Conservation (phyloP, 768 basidiomycete species). For the Clathrus columnatus region DNA sequence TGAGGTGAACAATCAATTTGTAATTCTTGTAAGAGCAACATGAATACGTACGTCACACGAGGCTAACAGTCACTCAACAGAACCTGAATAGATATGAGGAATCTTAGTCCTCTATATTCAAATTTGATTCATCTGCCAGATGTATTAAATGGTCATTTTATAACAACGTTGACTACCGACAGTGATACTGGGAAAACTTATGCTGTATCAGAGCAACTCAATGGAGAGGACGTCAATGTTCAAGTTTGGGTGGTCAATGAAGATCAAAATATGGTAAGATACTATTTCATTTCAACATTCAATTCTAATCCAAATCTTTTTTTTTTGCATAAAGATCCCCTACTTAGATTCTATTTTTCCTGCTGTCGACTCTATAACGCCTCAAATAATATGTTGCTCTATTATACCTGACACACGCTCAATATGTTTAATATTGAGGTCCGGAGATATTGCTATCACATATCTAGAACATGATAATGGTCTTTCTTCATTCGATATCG, state of each 20-base stretch:
- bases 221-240: slow-evolving; percentile 45
- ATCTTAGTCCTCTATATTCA: background rate
- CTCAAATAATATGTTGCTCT: slow-evolving; percentile 54
- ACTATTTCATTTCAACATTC: no score
- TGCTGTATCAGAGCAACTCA: slow-evolving; percentile 42
- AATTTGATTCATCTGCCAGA: background rate
- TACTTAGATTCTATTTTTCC: background rate
- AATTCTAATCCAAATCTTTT: slow-evolving; percentile 11
- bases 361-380: slow-evolving; percentile 17
- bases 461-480: slow-evolving; percentile 28
- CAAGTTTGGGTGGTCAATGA: slow-evolving; percentile 43
- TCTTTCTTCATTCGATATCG: slow-evolving; percentile 10
- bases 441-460: slow-evolving; percentile 77
- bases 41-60: background rate
- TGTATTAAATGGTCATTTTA: background rate
- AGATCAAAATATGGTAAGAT: slow-evolving; percentile 11
- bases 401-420: slow-evolving; percentile 65
- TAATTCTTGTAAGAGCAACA: no score
- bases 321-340: background rate
- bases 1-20: no score
- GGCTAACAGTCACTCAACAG: background rate
- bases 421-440: slow-evolving; percentile 57
- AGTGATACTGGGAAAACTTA: slow-evolving; percentile 55
- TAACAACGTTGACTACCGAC: slow-evolving; percentile 48
- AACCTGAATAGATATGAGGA: background rate